Evolutionary conservation across 2,329 filamentous ascomycete species (phyloP), one percentile per base, ranked within the genome.

Genomic region (Microdochium nivale): DNA sequence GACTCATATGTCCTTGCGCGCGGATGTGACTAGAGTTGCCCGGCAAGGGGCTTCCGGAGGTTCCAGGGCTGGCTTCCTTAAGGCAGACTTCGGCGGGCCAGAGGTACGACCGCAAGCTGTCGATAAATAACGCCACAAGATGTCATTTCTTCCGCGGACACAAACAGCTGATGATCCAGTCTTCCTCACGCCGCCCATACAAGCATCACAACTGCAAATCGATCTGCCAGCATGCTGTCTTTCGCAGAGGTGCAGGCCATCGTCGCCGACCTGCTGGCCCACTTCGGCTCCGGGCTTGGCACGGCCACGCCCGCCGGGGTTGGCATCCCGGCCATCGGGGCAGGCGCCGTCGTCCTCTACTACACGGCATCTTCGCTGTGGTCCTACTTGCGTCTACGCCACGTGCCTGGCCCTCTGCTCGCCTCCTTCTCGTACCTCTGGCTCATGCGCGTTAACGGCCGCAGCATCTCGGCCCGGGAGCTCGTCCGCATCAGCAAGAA

Each of bases 321-420:
- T 14, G 23, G 40, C 21, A 21, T 44, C 19, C 40, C 40, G 3
- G 40, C 21, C 40, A 13, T 44, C 46, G 23, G 13, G 8, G 46
- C 46, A 23, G 25, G 24, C 24, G 24, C 25, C 46, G 23, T 30
- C 3, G 46, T 24, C 24, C 23, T 47, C 25, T 25, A 25, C 46
- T 30, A 47, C 24, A 19, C 46, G 10, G 25, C 37, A 5, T 54
- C 54, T 25, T 30, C 55, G 3, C 27, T 54, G 16, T 50, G 50
- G 24, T 52, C 52, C 9, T 58, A 56, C 56, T 58, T 55, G 33
- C 57, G 56, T 2, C 55, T 60, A 10, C 54, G 55, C 7, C 55
- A 58, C 48, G 25, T 59, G 14, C 54, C 55, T 0, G 59, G 59
- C 2, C 58, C 59, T 0, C 55, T 54, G 19, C 47, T 55, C 8